These are phyloP conservation scores for Tuber indicum DNA, from an alignment of 495 filamentous ascomycete species.

Conservation along the genomic window DNA sequence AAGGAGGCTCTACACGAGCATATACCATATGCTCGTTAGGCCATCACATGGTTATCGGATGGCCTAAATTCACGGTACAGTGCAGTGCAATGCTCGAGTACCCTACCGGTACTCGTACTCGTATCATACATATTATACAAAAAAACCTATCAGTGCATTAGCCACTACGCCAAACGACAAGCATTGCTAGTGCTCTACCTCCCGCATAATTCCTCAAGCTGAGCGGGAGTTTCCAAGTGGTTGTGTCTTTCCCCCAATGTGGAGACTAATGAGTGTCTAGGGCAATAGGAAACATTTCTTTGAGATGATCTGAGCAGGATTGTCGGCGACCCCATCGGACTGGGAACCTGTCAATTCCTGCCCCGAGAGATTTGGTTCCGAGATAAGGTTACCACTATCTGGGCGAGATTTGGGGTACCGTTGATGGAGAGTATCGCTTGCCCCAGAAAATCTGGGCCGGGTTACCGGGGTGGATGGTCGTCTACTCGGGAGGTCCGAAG, in stretches of 20 bases:
- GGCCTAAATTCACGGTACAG: background rate
- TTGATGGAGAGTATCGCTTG: background rate
- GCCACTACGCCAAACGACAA: background rate
- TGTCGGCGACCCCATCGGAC: background rate
- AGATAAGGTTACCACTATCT: background rate
- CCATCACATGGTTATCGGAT: background rate
- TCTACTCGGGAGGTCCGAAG: background rate
- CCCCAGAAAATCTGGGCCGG: background rate
- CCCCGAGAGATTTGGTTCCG: background rate
- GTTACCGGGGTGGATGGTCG: background rate
- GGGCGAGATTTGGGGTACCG: background rate
- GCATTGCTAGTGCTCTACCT: background rate
- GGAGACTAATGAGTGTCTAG: background rate
- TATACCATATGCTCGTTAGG: background rate
- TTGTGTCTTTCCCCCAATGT: background rate
- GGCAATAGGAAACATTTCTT: background rate
- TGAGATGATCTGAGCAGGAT: background rate
- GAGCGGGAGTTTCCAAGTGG: background rate
- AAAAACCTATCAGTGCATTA: background rate
- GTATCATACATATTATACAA: background rate
- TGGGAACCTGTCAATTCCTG: background rate
- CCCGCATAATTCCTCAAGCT: background rate
- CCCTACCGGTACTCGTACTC: too few relatives aligned
- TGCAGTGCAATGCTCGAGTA: background rate
- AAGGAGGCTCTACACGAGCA: too few relatives aligned